Conservation (phyloP, 2,329 filamentous ascomycete species). For the Botryotinia calthae region DNA sequence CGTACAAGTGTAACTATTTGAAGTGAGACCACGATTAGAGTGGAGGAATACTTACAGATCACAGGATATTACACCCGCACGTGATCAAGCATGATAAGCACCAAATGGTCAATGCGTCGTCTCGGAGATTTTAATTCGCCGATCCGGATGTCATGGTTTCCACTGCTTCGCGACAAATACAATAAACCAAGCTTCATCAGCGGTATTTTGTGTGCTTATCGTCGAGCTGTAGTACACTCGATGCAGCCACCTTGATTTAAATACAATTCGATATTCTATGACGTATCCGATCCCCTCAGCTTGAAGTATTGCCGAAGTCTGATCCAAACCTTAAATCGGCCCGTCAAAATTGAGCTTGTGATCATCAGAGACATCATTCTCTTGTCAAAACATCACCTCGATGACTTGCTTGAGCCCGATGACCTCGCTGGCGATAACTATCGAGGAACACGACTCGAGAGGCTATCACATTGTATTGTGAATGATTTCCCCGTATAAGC, state of each 20-base stretch:
- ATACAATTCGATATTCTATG: neutral
- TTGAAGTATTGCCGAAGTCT: neutral
- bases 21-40: neutral
- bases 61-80: neutral
- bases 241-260: neutral
- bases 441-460: neutral
- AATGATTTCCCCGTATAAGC: constrained; percentile 1
- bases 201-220: neutral
- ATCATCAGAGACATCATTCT: constrained; percentile 6
- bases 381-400: neutral
- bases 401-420: neutral
- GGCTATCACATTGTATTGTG: neutral
- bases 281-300: neutral
- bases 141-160: neutral
- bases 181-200: neutral
- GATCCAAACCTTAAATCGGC: neutral
- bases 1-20: no score
- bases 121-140: neutral
- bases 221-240: neutral
- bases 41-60: neutral
- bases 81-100: neutral
- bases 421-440: neutral
- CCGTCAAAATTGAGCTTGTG: constrained; percentile 13
- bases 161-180: neutral
- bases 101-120: neutral